Evolutionary conservation across 129 eudicot genomes (phyloP).

Genomic region (Chrysanthemum seticuspe): DNA sequence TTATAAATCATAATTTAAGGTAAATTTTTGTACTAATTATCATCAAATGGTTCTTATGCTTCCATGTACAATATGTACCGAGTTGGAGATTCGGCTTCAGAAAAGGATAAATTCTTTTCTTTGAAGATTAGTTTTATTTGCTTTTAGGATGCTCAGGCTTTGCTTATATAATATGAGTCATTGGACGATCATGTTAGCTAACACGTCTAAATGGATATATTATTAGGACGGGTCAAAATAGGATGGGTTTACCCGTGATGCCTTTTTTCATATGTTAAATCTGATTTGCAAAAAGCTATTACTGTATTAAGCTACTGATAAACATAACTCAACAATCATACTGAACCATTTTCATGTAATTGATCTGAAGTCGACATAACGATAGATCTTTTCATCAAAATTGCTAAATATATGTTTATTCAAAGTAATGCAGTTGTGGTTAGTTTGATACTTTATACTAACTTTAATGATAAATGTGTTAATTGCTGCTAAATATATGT

Average conservation of each 20-base stretch:
- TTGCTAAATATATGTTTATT: too few species aligned
- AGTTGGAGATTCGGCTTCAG: conserved; percentile 15
- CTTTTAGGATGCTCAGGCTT: neutral
- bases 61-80: conserved; percentile 22
- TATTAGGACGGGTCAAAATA: neutral
- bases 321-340: neutral
- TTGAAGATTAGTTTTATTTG: too few species aligned
- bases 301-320: neutral
- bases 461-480: too few species aligned
- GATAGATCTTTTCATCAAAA: too few species aligned
- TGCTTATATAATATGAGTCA: neutral
- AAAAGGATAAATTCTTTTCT: neutral
- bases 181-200: neutral
- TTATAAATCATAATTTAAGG: neutral
- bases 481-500: conserved; percentile 11
- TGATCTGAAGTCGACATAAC: neutral
- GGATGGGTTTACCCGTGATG: neutral
- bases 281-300: neutral
- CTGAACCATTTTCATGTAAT: neutral
- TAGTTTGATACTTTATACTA: conserved; percentile 11
- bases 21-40: conserved; percentile 7
- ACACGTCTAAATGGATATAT: neutral
- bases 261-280: neutral
- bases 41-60: conserved; percentile 13
- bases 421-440: neutral